Conservation (phyloP, 495 filamentous ascomycete species). For the Hypoxylon fragiforme region DNA sequence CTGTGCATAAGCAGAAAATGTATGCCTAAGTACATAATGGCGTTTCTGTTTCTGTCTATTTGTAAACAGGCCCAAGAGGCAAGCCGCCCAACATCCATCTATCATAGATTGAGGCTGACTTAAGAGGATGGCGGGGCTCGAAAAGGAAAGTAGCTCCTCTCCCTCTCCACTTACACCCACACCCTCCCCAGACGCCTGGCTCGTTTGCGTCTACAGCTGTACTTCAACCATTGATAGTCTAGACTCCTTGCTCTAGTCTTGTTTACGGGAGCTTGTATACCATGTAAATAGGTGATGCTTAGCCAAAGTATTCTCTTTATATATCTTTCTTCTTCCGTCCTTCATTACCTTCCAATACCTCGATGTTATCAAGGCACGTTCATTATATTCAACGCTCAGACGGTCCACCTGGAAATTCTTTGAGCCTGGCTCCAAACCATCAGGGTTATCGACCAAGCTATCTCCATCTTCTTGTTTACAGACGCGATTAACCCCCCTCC, state of each 20-base stretch:
- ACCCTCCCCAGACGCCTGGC: conserved; percentile 35
- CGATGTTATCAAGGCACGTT: conserved; percentile 7
- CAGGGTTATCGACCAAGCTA: conserved; percentile 1
- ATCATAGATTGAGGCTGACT: conserved; percentile 35
- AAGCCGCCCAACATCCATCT: conserved; percentile 19
- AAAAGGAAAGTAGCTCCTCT: conserved; percentile 24
- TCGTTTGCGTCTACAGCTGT: conserved; percentile 25
- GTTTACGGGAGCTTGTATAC: conserved; percentile 15
- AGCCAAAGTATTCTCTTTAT: conserved; percentile 16
- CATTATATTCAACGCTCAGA: neutral
- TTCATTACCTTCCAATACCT: neutral
- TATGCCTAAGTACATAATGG: conserved; percentile 6
- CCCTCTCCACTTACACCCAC: conserved; percentile 29
- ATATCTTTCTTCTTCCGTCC: conserved; percentile 27
- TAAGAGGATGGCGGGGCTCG: conserved; percentile 28
- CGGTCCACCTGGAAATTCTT: conserved; percentile 7
- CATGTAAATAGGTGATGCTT: conserved; percentile 14
- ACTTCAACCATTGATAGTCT: conserved; percentile 18
- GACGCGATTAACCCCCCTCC: conserved; percentile 20
- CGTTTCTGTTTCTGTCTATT: conserved; percentile 4
- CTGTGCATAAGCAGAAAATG: conserved; percentile 11
- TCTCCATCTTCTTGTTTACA: no score
- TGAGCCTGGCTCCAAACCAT: no score
- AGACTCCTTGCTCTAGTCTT: conserved; percentile 19
- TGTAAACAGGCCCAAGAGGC: conserved; percentile 17